Evolutionary conservation across 306 rosid genomes (phyloP).

Genomic region (Trifolium pratense): DNA sequence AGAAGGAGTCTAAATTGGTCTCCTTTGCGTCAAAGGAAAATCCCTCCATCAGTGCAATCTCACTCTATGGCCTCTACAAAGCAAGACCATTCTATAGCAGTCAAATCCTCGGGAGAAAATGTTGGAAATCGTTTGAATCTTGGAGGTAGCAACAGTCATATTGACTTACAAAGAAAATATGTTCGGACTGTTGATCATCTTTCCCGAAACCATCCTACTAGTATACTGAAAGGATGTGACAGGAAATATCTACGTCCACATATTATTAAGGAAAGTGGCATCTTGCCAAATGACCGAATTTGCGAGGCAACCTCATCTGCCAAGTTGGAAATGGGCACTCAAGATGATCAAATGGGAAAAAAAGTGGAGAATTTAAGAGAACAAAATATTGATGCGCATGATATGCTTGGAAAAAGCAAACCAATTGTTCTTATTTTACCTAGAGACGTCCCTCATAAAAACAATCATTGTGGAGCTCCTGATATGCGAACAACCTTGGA

Average conservation of each 20-base stretch:
- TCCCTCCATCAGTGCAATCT: conserved; percentile 59
- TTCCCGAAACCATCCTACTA: conserved; percentile 44
- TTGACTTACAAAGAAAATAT: conserved; percentile 46
- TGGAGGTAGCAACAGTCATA: conserved; percentile 37
- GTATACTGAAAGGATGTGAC: conserved; percentile 46
- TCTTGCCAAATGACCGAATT: conserved; percentile 31
- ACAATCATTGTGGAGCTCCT: conserved; percentile 52
- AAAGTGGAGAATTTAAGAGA: conserved; percentile 48
- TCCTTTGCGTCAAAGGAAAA: conserved; percentile 56
- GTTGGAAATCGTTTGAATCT: conserved; percentile 48
- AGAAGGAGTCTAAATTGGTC: conserved; percentile 56
- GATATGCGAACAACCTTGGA: conserved; percentile 44
- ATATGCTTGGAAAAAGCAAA: conserved; percentile 47
- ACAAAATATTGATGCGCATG: conserved; percentile 47
- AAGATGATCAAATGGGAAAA: conserved; percentile 46
- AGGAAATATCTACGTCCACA: conserved; percentile 41
- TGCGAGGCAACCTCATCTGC: conserved; percentile 46
- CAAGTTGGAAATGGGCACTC: conserved; percentile 41
- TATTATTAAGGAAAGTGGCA: conserved; percentile 46
- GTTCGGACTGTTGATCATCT: conserved; percentile 44
- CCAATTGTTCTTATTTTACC: conserved; percentile 65
- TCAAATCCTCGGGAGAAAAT: conserved; percentile 47
- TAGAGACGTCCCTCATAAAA: conserved; percentile 46
- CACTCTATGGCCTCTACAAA: conserved; percentile 51
- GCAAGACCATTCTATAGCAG: conserved; percentile 46